Evolutionary conservation across 495 filamentous ascomycete genomes (phyloP), one percentile per base, ranked within the genome.

Genomic region (Xylaria cubensis): DNA sequence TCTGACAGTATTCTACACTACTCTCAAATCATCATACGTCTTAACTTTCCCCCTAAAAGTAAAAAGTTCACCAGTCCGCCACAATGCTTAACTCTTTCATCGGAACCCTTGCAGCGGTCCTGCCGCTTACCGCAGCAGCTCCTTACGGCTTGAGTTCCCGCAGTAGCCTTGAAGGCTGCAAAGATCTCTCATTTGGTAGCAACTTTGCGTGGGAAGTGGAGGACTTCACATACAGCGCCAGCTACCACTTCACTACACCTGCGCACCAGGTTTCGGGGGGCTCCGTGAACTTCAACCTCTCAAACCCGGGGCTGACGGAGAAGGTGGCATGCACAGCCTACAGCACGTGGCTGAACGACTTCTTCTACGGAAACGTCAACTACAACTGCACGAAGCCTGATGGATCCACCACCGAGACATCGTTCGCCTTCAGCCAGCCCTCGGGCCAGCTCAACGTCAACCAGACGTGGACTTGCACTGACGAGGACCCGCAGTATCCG

Each of bases 201-300:
- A 55, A 72, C 67, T 81, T 83, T 64, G n/a, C 65, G 12, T 85
- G 84, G 84, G 64, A 58, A 6, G 50, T 82, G 46, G 70, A 75
- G 51, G 62, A 68, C 71, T 80, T 86, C 69, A 77, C 79, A 69
- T 86, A 80, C 77, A 78, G 80, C 74, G 79, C 81, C 21, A 72
- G 70, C 21, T 84, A 81, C 75, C 74, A 77, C 69, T 86, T 84
- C 79, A 80, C 79, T 0, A 85, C 81, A 1, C 84, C 84, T 0
- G 80, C 84, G 4, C 83, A 86, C 74, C 84, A 86, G 64, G 84
- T 81, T 68, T 80, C 81, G 8, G 79, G 74, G 73, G 84, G 82
- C 24, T 76, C 76, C 63, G 82, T 81, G 58, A 75, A 75, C 66
- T 85, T 86, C 76, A 82, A 84, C 75, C 72, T 86, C 19, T 72